Evolutionary conservation across 2,329 filamentous ascomycete genomes (phyloP), one percentile per base, ranked within the genome.

Genomic region (Phialophora expanda): DNA sequence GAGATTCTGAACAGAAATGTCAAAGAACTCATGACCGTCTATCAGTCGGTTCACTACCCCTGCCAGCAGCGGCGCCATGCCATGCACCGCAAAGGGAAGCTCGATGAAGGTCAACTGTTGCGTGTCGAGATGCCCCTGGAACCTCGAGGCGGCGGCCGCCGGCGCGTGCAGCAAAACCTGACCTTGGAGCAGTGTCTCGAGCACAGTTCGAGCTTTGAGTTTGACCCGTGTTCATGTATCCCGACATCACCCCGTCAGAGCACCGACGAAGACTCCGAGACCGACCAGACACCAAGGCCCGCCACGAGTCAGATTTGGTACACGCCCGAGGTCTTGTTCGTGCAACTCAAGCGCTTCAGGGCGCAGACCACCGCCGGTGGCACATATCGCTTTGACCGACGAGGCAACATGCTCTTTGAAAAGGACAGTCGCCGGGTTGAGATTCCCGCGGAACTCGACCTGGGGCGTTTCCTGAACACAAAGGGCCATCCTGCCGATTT

Each of bases 271-370:
- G 14, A 14, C 48, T 22, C 20, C 38, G 38, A 44, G 1, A 5
- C 38, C 6, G 17, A 44, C 5, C 38, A 44, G 38, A 20, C 38
- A n/a, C 38, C 38, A n/a, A 44, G 6, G 38, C 4, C 14, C n/a
- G 38, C 38, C 17, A n/a, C 17, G 17, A 44, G 7, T 8, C n/a
- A 44, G 38, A 44, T 44, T 2, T 44, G 38, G 38, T 44, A 50
- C 26, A 22, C 66, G 22, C 68, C 68, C 2, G 68, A 70, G 41
- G 66, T 70, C 38, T 50, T 70, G 34, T 60, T 70, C 24, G 7
- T 70, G 6, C 32, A 61, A 7, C 53, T 70, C 20, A 30, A 20
- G 4, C 64, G 68, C 14, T 66, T 67, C 44, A 17, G 38, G 41
- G 12, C 7, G 41, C 14, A 8, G 6, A 20, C 5, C 5, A 44